A percentile compares a stretch with the other conserved stretches of the same genome.
Conservation (phyloP, 2,329 filamentous ascomycete genomes). For the Penicillium frequentans region DNA sequence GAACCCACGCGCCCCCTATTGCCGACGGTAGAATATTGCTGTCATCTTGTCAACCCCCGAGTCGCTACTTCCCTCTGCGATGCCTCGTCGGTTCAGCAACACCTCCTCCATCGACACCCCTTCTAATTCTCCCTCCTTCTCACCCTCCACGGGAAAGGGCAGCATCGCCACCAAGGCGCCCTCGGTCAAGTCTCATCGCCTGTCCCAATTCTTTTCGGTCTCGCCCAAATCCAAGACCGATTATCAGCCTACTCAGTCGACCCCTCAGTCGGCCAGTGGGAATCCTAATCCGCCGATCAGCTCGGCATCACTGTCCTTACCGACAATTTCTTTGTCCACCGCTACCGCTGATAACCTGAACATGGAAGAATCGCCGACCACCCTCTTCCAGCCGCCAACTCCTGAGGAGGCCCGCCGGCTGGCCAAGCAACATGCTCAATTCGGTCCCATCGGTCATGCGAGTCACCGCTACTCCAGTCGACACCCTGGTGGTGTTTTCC, state of each 20-base stretch:
- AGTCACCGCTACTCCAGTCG: constrained; percentile 87
- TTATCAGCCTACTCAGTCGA: constrained; percentile 50
- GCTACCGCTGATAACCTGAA: constrained; percentile 74
- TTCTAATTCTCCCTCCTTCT: constrained; percentile 50
- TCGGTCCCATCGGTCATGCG: constrained; percentile 77
- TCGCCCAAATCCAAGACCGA: constrained; percentile 74
- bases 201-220: constrained; percentile 79
- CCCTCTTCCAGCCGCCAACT: constrained; percentile 83
- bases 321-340: constrained; percentile 88
- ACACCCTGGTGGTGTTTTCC: constrained; percentile 77
- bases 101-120: constrained; percentile 57
- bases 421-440: constrained; percentile 81
- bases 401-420: constrained; percentile 77
- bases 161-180: constrained; percentile 49
- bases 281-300: constrained; percentile 61
- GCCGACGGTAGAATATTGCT: constrained; percentile 14
- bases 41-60: neutral
- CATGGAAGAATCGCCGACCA: constrained; percentile 72
- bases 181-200: constrained; percentile 67
- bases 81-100: constrained; percentile 64
- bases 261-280: constrained; percentile 66
- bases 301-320: constrained; percentile 73
- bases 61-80: constrained; percentile 45
- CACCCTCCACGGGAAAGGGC: constrained; percentile 56
- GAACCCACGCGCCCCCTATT: constrained; percentile 7